phyloP scores from a whole-genome alignment of 192 early-diverging fungal genomes.

The Mortierella alpina region DNA sequence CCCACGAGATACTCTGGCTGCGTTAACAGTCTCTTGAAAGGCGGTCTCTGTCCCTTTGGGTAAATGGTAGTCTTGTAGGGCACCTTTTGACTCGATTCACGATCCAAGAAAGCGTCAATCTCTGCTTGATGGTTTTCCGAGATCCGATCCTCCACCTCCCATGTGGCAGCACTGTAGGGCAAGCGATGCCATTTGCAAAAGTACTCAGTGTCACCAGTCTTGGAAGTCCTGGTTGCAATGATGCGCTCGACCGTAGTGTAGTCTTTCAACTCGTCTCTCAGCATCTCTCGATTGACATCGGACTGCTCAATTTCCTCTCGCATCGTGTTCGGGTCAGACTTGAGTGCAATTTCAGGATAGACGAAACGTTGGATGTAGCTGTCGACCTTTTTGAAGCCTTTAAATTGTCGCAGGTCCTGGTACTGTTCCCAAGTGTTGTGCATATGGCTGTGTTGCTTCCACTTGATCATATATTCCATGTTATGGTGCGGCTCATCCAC shows the following conservation, averaged over 20 bases:
- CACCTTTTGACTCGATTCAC: conserved; percentile 77
- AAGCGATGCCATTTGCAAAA: conserved; percentile 93
- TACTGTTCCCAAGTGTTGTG: conserved; percentile 92
- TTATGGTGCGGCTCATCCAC: conserved; percentile 59
- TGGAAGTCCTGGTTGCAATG: conserved; percentile 72
- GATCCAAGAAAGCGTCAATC: conserved; percentile 88
- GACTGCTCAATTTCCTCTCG: conserved; percentile 92
- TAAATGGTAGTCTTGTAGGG: conserved; percentile 74
- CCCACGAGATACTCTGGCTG: conserved; percentile 88
- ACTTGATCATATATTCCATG: conserved; percentile 92
- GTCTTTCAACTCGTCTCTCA: conserved; percentile 83
- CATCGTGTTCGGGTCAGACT: conserved; percentile 62
- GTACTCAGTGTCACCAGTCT: conserved; percentile 78
- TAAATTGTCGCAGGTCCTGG: conserved; percentile 72
- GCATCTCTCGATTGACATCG: conserved; percentile 86
- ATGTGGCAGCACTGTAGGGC: conserved; percentile 90
- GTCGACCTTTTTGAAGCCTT: conserved; percentile 90
- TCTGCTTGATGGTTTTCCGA: conserved; percentile 77
- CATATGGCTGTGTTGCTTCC: conserved; percentile 90
- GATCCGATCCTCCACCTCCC: conserved; percentile 84
- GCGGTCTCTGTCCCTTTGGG: conserved; percentile 69
- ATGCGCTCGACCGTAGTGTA: conserved; percentile 92
- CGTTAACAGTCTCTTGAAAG: conserved; percentile 79
- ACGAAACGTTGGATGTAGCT: conserved; percentile 83
- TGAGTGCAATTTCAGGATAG: conserved; percentile 66